These are phyloP conservation scores for Fennellomyces sp. DNA, from an alignment of 371 early-diverging fungal genomes.

Conservation along the genomic window DNA sequence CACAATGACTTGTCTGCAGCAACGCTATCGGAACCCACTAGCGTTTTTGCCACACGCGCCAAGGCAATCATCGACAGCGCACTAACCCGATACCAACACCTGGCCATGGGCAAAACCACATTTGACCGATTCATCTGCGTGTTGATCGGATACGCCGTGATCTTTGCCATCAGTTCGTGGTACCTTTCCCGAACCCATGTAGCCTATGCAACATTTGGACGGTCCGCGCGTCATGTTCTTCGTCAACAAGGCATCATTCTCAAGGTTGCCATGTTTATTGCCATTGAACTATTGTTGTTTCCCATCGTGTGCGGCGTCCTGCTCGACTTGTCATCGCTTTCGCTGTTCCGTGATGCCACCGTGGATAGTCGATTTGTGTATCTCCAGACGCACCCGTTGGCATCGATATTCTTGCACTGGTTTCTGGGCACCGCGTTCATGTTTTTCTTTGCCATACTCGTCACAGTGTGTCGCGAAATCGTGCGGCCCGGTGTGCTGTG, in stretches of 20 bases:
- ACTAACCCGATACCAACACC: conserved; percentile 18
- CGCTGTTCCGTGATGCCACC: conserved; percentile 67
- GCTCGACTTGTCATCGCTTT: conserved; percentile 76
- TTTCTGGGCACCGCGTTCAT: conserved; percentile 89
- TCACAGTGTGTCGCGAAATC: conserved; percentile 71
- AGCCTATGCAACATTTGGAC: conserved; percentile 36
- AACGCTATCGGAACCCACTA: no score
- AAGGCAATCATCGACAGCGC: not conserved
- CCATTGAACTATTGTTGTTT: conserved; percentile 83
- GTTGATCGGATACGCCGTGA: conserved; percentile 29
- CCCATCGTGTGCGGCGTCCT: conserved; percentile 87
- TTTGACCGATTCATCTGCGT: conserved; percentile 35
- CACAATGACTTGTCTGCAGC: no score
- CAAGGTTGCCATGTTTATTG: conserved; percentile 78
- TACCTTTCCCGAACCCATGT: conserved; percentile 26
- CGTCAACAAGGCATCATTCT: conserved; percentile 60
- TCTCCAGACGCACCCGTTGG: conserved; percentile 61
- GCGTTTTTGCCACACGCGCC: not conserved
- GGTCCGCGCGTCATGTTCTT: conserved; percentile 44
- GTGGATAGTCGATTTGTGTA: conserved; percentile 57
- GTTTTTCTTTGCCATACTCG: conserved; percentile 87
- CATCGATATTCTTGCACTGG: conserved; percentile 85
- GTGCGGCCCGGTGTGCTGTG: conserved; percentile 92
- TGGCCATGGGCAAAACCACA: conserved; percentile 28
- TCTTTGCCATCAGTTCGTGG: conserved; percentile 26